Conservation (phyloP, 2,329 filamentous ascomycete species). For the Cladophialophora chaetospira region DNA sequence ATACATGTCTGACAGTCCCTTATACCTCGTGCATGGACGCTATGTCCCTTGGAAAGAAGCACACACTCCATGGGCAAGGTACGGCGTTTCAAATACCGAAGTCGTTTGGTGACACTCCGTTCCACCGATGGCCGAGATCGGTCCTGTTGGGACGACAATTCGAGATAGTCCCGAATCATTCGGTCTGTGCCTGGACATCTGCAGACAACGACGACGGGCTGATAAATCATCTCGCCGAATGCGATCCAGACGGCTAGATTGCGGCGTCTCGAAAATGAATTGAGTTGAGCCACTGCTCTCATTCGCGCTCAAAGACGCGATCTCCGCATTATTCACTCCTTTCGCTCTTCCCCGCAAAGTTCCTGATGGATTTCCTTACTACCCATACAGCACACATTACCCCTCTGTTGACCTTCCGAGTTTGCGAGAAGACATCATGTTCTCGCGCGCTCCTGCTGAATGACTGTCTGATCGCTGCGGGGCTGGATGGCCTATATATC, state of each 20-base stretch:
- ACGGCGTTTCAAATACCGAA: neutral
- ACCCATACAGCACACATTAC: constrained; percentile 1
- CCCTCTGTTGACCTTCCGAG: constrained; percentile 7
- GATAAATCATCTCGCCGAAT: neutral
- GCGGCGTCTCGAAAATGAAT: constrained; percentile 6
- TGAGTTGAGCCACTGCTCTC: neutral
- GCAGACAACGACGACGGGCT: neutral
- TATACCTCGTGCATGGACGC: too few species aligned
- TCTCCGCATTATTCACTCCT: constrained; percentile 7
- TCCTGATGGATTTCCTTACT: neutral
- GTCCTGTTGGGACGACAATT: neutral
- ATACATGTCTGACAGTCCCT: too few species aligned
- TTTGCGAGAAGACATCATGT: constrained; percentile 3
- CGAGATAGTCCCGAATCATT: neutral
- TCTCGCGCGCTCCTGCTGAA: neutral
- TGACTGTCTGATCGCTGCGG: constrained; percentile 9
- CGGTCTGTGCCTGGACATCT: neutral
- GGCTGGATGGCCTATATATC: constrained; percentile 17
- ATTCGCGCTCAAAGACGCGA: neutral
- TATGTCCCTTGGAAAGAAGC: neutral
- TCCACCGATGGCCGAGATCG: constrained; percentile 5
- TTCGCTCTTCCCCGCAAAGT: constrained; percentile 11
- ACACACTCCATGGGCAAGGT: neutral
- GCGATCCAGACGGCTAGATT: neutral
- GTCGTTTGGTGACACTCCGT: neutral